Conservation (phyloP, 2,329 filamentous ascomycete species). For the Simplicillium sp. region DNA sequence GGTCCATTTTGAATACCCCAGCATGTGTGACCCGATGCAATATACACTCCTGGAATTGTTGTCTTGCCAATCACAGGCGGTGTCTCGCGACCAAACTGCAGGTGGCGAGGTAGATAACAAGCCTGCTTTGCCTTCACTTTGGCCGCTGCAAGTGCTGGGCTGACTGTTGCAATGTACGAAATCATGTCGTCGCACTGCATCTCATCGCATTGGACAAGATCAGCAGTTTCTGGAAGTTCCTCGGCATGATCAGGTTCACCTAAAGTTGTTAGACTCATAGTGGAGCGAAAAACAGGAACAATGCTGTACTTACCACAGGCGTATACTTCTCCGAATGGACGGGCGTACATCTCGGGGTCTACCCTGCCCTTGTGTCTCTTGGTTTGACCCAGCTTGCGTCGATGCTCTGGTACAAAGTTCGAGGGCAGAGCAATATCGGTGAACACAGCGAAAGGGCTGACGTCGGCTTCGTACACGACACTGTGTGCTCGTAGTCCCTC, state of each 20-base stretch:
- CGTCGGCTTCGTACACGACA: conserved; percentile 53
- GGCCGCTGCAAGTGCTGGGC: conserved; percentile 56
- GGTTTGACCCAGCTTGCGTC: conserved; percentile 35
- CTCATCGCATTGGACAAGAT: conserved; percentile 67
- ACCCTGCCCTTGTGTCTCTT: conserved; percentile 52
- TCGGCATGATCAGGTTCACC: conserved; percentile 69
- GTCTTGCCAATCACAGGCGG: conserved; percentile 73
- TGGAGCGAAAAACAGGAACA: neutral
- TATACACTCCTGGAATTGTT: conserved; percentile 60
- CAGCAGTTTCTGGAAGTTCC: conserved; percentile 66
- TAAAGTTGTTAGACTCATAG: conserved; percentile 11
- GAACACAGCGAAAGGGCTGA: conserved; percentile 72
- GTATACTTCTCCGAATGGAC: conserved; percentile 83
- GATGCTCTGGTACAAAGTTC: conserved; percentile 48
- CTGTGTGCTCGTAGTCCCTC: conserved; percentile 54
- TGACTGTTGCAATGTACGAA: conserved; percentile 62
- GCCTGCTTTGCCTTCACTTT: conserved; percentile 71
- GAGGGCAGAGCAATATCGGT: conserved; percentile 71
- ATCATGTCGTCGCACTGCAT: conserved; percentile 75
- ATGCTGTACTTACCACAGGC: conserved; percentile 57
- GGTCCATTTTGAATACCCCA: conserved; percentile 98
- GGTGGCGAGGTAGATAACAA: conserved; percentile 82
- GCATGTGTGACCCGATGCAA: conserved; percentile 89
- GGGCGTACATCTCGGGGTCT: conserved; percentile 87
- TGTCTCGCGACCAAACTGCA: conserved; percentile 46